Evolutionary conservation across 2,329 filamentous ascomycete species (phyloP).

Genomic region (Trichocomaceae sp.): DNA sequence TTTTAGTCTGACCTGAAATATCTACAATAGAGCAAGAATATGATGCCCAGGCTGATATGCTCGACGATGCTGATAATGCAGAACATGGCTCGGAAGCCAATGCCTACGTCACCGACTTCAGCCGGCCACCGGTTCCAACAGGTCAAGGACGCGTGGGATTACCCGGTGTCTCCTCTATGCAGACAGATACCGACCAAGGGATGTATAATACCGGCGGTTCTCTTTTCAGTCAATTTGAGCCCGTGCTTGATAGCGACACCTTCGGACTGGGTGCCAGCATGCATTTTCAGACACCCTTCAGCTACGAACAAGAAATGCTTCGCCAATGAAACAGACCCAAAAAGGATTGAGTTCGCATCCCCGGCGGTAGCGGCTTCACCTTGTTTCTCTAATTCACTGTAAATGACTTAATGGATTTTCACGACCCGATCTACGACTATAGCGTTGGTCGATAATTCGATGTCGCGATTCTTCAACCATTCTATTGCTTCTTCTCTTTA

Average conservation of each 20-base stretch:
- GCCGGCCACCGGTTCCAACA: constrained; percentile 37
- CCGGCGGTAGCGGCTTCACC: neutral
- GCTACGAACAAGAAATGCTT: constrained; percentile 36
- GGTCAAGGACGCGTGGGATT: constrained; percentile 35
- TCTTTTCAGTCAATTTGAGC: constrained; percentile 68
- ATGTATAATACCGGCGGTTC: constrained; percentile 43
- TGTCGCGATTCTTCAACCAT: neutral
- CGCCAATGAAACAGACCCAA: constrained; percentile 21
- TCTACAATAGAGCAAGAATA: constrained; percentile 85
- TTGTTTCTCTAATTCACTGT: neutral
- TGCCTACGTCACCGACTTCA: constrained; percentile 55
- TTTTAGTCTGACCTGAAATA: constrained; percentile 54
- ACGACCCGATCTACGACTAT: neutral
- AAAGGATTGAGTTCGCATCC: neutral
- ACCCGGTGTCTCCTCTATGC: constrained; percentile 39
- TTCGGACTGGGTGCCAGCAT: constrained; percentile 91
- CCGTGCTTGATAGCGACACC: constrained; percentile 84
- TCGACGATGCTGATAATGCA: constrained; percentile 66
- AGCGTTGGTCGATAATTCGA: neutral
- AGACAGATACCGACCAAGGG: constrained; percentile 30
- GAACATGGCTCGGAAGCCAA: constrained; percentile 63
- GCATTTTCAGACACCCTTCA: constrained; percentile 82
- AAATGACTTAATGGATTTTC: neutral
- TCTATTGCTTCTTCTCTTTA: neutral
- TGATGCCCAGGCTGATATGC: constrained; percentile 80